Percentiles rank a stretch among this genome's conserved stretches.
These are phyloP conservation scores for Agrocybe chaxingu DNA, from an alignment of 768 basidiomycete species.

Conservation along the genomic window DNA sequence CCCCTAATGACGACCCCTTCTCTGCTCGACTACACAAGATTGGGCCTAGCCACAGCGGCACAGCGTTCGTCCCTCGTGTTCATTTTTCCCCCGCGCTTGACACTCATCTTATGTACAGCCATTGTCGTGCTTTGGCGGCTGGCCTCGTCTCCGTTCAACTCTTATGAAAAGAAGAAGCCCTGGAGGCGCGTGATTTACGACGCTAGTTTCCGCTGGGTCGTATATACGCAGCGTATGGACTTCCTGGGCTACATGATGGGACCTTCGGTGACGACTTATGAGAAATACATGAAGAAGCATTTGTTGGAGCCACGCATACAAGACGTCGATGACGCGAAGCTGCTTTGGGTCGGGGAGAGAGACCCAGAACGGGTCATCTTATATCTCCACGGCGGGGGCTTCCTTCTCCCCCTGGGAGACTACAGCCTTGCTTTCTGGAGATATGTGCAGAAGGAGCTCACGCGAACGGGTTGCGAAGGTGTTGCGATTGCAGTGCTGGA, in stretches of 20 bases:
- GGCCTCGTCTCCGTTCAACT: not conserved
- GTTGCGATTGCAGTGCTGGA: constrained; percentile 9
- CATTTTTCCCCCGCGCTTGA: too few relatives aligned
- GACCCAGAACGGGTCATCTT: constrained; percentile 9
- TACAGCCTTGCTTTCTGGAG: constrained; percentile 11
- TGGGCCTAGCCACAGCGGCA: too few relatives aligned
- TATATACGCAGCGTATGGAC: constrained; percentile 4
- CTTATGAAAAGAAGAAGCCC: constrained; percentile 3
- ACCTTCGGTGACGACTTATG: constrained; percentile 2
- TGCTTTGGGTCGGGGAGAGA: constrained; percentile 14
- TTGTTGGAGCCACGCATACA: constrained; percentile 5
- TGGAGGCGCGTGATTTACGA: constrained; percentile 12
- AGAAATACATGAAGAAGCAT: constrained; percentile 4
- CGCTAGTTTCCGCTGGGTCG: constrained; percentile 8
- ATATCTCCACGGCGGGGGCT: constrained; percentile 16
- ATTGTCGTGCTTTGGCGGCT: constrained; percentile 2
- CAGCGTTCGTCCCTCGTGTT: too few relatives aligned
- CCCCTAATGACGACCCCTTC: too few relatives aligned
- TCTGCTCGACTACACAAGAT: too few relatives aligned
- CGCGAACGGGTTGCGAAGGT: not conserved
- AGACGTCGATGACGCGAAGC: not conserved
- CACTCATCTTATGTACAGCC: not conserved
- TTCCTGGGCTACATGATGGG: constrained; percentile 3
- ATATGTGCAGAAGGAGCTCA: constrained; percentile 3
- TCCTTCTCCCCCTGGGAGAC: constrained; percentile 7